Conservation (phyloP, 116 monocot genomes). For the Iris pallida region DNA sequence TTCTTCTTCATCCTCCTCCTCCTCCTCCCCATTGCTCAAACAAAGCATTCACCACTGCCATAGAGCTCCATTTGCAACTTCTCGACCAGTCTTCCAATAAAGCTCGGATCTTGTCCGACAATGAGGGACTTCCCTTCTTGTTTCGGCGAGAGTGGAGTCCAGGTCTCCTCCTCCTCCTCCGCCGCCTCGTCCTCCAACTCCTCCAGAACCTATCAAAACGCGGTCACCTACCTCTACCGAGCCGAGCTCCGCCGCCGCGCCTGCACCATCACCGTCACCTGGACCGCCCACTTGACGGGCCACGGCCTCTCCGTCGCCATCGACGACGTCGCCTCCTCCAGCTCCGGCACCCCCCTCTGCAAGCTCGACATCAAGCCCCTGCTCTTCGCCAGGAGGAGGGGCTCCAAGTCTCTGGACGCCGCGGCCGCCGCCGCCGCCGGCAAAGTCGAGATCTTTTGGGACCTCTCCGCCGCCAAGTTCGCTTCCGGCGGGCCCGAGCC, state of each 20-base stretch:
- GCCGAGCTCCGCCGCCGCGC: constrained; percentile 28
- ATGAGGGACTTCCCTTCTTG: constrained; percentile 95
- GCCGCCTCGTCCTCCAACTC: constrained; percentile 42
- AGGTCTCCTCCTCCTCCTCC: constrained; percentile 53
- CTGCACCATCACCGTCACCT: constrained; percentile 38
- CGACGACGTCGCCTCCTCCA: constrained; percentile 24
- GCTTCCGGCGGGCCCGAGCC: constrained; percentile 56
- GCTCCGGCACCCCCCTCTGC: constrained; percentile 28
- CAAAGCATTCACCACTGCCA: too few relatives aligned
- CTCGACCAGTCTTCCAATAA: too few relatives aligned
- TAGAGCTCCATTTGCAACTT: too few relatives aligned
- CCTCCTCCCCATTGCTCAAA: too few relatives aligned
- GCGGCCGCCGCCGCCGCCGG: background rate
- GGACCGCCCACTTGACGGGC: constrained; percentile 65
- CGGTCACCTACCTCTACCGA: constrained; percentile 58
- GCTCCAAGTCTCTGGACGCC: constrained; percentile 39
- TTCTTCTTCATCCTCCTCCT: too few relatives aligned
- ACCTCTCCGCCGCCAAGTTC: constrained; percentile 56
- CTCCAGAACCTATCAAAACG: constrained; percentile 25
- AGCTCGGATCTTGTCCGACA: too few relatives aligned
- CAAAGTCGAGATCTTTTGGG: constrained; percentile 59
- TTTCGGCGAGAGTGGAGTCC: constrained; percentile 77
- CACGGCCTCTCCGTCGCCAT: constrained; percentile 58
- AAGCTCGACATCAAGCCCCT: constrained; percentile 61
- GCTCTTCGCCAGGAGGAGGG: constrained; percentile 63